phyloP scores from a whole-genome alignment of 1,284 basidiomycete species.

The Sanghuangporus sanghuang region DNA sequence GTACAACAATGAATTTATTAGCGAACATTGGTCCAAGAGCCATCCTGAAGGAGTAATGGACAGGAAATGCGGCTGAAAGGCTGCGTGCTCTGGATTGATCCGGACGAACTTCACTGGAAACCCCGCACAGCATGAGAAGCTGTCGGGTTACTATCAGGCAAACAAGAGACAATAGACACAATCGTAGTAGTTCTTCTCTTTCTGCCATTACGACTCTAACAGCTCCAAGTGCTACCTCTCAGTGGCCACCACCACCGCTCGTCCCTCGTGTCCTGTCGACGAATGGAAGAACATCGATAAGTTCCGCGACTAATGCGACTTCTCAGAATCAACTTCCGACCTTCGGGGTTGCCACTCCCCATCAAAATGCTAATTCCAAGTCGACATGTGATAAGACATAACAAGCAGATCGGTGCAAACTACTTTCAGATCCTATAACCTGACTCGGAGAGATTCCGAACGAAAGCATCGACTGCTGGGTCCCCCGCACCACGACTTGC shows the following conservation, averaged over 20 bases:
- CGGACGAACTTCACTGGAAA: conserved; percentile 9
- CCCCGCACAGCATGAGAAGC: neutral
- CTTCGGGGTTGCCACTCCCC: too few species aligned
- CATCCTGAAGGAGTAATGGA: conserved; percentile 9
- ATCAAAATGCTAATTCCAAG: too few species aligned
- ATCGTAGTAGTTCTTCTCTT: conserved; percentile 15
- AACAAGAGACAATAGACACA: conserved; percentile 9
- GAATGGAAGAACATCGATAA: conserved; percentile 32
- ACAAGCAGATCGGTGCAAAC: too few species aligned
- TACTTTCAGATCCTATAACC: neutral
- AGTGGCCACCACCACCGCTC: conserved; percentile 9
- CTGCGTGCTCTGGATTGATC: conserved; percentile 8
- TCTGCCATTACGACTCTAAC: conserved; percentile 10
- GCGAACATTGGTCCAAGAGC: conserved; percentile 10
- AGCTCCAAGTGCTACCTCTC: conserved; percentile 3
- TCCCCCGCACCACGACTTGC: neutral
- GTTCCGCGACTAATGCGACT: conserved; percentile 26
- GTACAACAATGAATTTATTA: conserved; percentile 21
- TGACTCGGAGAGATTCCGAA: conserved; percentile 32
- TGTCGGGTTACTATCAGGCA: neutral
- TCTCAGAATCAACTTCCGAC: conserved; percentile 35
- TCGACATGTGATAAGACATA: too few species aligned
- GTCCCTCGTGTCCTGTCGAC: conserved; percentile 30
- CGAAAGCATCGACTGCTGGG: conserved; percentile 8
- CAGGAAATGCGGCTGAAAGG: conserved; percentile 5